Conservation (phyloP, 2,329 filamentous ascomycete genomes). For the Colletotrichum caudatum region DNA sequence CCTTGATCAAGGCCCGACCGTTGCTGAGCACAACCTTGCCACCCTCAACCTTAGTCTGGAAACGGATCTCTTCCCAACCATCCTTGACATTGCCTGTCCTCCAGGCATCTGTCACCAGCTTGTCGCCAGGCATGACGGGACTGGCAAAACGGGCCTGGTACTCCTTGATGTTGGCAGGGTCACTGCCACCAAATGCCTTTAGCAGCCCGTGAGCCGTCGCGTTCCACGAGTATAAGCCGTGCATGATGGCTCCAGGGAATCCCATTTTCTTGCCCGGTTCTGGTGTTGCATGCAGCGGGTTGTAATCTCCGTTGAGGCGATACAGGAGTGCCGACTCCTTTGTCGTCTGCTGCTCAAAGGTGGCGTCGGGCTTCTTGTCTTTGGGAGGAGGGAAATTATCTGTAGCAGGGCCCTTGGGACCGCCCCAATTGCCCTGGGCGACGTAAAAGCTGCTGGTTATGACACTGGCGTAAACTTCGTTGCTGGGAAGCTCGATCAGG, state of each 20-base stretch:
- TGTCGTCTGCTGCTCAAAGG: slow-evolving; percentile 77
- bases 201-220: slow-evolving; percentile 79
- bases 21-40: slow-evolving; percentile 91
- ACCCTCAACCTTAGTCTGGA: slow-evolving; percentile 80
- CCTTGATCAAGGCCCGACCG: slow-evolving; percentile 82
- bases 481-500: slow-evolving; percentile 76
- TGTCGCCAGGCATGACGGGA: slow-evolving; percentile 86
- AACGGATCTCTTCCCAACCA: slow-evolving; percentile 84
- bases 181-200: slow-evolving; percentile 77
- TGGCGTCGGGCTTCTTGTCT: slow-evolving; percentile 76
- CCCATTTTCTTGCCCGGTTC: slow-evolving; percentile 91
- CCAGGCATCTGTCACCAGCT: slow-evolving; percentile 86
- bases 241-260: slow-evolving; percentile 89
- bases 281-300: slow-evolving; percentile 89
- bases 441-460: slow-evolving; percentile 83
- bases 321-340: slow-evolving; percentile 81
- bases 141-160: slow-evolving; percentile 91
- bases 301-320: slow-evolving; percentile 92
- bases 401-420: slow-evolving; percentile 87
- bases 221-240: slow-evolving; percentile 92
- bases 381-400: slow-evolving; percentile 82
- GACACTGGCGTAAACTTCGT: slow-evolving; percentile 78
- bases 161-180: slow-evolving; percentile 85
- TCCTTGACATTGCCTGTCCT: slow-evolving; percentile 74
- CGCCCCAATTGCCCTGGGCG: slow-evolving; percentile 84